Percentiles rank a stretch among this genome's conserved stretches.
Evolutionary conservation across 805 yeast species (phyloP).

Genomic region (Cyberlindnera samutprakarnensis): DNA sequence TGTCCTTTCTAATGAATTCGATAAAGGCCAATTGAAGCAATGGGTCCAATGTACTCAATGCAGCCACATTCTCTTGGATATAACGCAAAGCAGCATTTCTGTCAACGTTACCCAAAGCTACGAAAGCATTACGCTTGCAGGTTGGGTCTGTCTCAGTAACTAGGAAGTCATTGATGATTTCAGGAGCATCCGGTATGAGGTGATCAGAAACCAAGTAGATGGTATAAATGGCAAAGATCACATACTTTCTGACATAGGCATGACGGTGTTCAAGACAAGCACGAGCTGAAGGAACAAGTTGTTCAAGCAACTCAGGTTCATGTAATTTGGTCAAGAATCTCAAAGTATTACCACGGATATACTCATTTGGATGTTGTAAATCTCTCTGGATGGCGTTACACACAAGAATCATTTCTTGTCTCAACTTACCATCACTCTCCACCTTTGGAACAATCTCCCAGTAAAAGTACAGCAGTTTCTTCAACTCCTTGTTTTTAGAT

Average conservation of each 20-base stretch:
- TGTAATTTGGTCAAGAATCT: conserved; percentile 84
- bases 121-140: conserved; percentile 92
- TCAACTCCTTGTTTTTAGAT: conserved; percentile 80
- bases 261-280: conserved; percentile 92
- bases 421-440: conserved; percentile 81
- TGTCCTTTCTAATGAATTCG: conserved; percentile 83
- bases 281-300: conserved; percentile 88
- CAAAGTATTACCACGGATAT: conserved; percentile 89
- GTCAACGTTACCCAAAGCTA: conserved; percentile 74
- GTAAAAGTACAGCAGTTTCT: conserved; percentile 87
- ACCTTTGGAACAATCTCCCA: conserved; percentile 98
- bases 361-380: conserved; percentile 96
- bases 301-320: conserved; percentile 92
- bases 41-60: conserved; percentile 66
- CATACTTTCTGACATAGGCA: conserved; percentile 96
- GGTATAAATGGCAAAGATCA: conserved; percentile 82
- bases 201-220: conserved; percentile 79
- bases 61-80: conserved; percentile 60
- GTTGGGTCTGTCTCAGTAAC: conserved; percentile 84
- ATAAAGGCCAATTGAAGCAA: conserved; percentile 82
- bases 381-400: conserved; percentile 98
- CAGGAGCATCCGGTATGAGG: conserved; percentile 93
- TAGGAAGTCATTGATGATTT: conserved; percentile 65
- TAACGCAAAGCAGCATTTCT: conserved; percentile 80
- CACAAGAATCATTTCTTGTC: conserved; percentile 97